Evolutionary conservation across 768 basidiomycete genomes (phyloP), one percentile per base, ranked within the genome.

Genomic region (Mrakia hoshinonis): DNA sequence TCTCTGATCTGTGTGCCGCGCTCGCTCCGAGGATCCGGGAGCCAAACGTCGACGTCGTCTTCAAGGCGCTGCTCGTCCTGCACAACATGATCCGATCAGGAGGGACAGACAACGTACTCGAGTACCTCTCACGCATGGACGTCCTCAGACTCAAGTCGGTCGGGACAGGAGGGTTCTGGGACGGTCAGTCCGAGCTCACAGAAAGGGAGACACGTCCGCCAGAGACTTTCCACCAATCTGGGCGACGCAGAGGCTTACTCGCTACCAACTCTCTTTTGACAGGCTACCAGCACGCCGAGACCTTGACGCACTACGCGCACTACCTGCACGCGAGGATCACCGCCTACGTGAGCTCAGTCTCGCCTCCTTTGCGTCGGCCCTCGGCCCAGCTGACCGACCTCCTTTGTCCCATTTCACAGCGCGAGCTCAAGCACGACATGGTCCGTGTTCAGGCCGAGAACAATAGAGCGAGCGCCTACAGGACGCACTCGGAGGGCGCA

Each of bases 51-150:
- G 86, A 94, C 61, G 92, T 98, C 75, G 93, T 91, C n/a, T 97
- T 98, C 86, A 99, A 99, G 78, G 92, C 93, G 0, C 83, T 98
- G 75, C 88, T 99, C 76, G 91, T 95, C 4, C 82, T 98, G 9
- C 96, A 99, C 79, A 91, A 88, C 39, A 92, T 99, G 91, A 90
- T 98, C 78, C 87, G 96, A 34, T 92, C 91, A 73, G 96, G 96
- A n/a, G 85, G 90, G 2, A 96, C 94, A 7, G 93, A 98, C 82
- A 91, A 93, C 77, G 85, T 97, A 15, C 84, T 97, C 24, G 83
- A 85, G 15, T 89, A 92, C 80, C 85, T 98, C 48, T 87, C 91
- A 6, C 85, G 87, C 43, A 74, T 74, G 39, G 91, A 95, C 75
- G 83, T 91, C n/a, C 81, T 98, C 43, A 85, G 87, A 69, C 81